These are phyloP conservation scores for Pseudocercospora musae DNA, from an alignment of 2,329 filamentous ascomycete genomes.

Conservation along the genomic window DNA sequence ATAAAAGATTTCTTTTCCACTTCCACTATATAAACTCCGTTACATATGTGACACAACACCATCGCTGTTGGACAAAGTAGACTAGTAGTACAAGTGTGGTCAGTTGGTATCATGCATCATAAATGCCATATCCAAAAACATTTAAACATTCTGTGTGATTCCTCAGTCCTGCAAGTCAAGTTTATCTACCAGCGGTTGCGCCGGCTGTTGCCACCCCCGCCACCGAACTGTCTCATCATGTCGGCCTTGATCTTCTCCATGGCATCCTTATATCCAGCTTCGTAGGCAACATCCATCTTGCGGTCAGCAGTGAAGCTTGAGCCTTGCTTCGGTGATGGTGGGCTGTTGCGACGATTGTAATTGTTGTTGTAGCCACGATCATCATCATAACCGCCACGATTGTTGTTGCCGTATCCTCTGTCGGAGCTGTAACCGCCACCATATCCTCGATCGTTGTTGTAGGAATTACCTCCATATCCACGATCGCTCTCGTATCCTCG, in stretches of 20 bases:
- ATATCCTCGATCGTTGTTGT: constrained; percentile 8
- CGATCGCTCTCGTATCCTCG: constrained; percentile 2
- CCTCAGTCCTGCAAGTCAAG: background rate
- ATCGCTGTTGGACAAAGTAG: background rate
- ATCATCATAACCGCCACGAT: constrained; percentile 1
- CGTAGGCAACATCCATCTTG: constrained; percentile 26
- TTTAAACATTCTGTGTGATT: background rate
- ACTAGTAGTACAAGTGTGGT: background rate
- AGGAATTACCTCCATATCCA: background rate
- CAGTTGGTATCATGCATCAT: background rate
- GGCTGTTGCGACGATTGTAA: constrained; percentile 1
- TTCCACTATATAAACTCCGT: background rate
- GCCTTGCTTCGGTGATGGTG: constrained; percentile 4
- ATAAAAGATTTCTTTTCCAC: background rate
- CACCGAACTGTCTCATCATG: constrained; percentile 23
- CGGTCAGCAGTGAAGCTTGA: constrained; percentile 21
- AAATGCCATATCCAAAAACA: background rate
- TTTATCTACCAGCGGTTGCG: background rate
- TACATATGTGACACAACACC: background rate
- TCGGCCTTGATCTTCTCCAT: constrained; percentile 25
- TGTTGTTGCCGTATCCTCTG: background rate
- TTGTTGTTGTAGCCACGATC: constrained; percentile 1
- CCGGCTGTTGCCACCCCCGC: background rate
- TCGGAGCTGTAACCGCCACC: background rate
- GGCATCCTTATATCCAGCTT: constrained; percentile 25